Base-by-base conservation (phyloP, 805 yeast species). In the Candida awuae region DNA sequence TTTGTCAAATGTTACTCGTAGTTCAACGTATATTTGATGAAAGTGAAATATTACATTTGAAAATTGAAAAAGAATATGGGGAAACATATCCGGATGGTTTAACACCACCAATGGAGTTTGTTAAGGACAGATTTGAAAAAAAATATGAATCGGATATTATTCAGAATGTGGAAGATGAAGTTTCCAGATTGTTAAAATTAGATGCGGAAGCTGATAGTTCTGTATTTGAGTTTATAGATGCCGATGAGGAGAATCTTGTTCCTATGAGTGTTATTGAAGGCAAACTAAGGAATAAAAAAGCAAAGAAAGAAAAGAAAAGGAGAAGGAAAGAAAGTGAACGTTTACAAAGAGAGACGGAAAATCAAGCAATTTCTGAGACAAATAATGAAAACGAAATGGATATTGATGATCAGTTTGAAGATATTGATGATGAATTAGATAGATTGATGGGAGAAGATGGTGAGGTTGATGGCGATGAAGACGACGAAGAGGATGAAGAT, bases 171-270 rank as follows among this genome's bases (percentile, higher is more conserved):
- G 96, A 90, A 47, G 71, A 72, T 27, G 75, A 75, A 39, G 95
- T 90, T 4, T 83, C 84, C 42, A 85, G 80, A 54, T 63, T 90
- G 37, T 65, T 90, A 22, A 66, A 73, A 45, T 61, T 77, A 33
- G 98, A 90, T 56, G 84, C 74, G 28, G 87, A 81, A 42, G 95
- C 97, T 1, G 88, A 84, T 55, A 85, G 80, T 32, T 73, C 81
- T 19, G 72, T 71, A 27, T 86, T 79, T 53, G 95, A 88, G 53
- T 67, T 86, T 38, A 67, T 86, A 3, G 87, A 80, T 39, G 39
- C 51, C 14, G 49, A 34, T 32, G 41, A 48, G 32, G 44, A 41
- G 32, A 34, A 41, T 20, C 14, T 43, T 9, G 31, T 30, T 6
- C 70, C 71, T 32, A 68, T 64, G 43, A 63, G 63, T 42, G 33